phyloP scores from a whole-genome alignment of 805 yeast species.

The Grigorovia humatica region DNA sequence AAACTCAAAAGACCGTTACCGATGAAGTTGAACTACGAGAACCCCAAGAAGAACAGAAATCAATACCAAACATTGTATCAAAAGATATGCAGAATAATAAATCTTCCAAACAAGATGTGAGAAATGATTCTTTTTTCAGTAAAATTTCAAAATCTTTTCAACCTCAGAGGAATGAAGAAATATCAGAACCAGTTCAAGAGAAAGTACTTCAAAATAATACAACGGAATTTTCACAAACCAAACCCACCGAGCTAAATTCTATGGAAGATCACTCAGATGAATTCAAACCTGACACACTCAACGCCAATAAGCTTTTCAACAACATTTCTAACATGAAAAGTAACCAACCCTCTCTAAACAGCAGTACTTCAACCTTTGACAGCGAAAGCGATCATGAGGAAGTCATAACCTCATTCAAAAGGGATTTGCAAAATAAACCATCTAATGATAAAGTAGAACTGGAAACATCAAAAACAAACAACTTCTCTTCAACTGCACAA shows the following conservation, averaged over 20 bases:
- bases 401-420: neutral
- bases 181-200: neutral
- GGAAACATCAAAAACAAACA: neutral
- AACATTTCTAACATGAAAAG: neutral
- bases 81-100: neutral
- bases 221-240: neutral
- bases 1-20: too few relatives aligned
- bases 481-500: neutral
- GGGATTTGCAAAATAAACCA: neutral
- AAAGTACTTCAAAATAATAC: neutral
- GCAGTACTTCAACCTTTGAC: neutral
- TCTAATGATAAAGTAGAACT: neutral
- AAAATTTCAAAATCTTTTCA: neutral
- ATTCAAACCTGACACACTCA: neutral
- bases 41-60: neutral
- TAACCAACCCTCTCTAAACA: neutral
- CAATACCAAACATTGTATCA: neutral
- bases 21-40: too few relatives aligned
- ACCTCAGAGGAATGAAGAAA: neutral
- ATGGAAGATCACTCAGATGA: neutral
- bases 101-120: neutral
- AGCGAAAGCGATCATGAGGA: constrained; percentile 2
- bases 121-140: neutral
- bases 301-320: neutral
- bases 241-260: neutral